These are phyloP conservation scores for Chlamydomonas applanata DNA, from an alignment of 139 green algal genomes.

Conservation along the genomic window DNA sequence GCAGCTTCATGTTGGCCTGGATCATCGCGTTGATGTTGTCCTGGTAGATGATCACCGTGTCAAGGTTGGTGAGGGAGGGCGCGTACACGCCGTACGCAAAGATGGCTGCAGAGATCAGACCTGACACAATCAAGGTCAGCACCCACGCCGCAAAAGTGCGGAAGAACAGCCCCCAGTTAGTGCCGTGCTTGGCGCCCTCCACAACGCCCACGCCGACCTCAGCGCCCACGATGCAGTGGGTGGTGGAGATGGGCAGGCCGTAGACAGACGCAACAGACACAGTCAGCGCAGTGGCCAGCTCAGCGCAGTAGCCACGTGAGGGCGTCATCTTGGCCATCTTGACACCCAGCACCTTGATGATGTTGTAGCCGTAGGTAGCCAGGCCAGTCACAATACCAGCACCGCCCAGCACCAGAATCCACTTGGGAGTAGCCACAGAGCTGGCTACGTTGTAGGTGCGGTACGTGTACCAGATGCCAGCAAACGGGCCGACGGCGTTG, in stretches of 20 bases:
- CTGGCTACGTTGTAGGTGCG: constrained; percentile 35
- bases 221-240: constrained; percentile 44
- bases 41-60: constrained; percentile 1
- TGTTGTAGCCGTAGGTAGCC: constrained; percentile 61
- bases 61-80: constrained; percentile 7
- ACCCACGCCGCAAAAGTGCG: constrained; percentile 29
- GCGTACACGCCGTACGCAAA: constrained; percentile 13
- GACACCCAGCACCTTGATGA: constrained; percentile 28
- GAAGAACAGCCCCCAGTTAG: constrained; percentile 19
- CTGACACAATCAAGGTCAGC: constrained; percentile 19
- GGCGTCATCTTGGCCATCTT: constrained; percentile 25
- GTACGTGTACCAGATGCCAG: constrained; percentile 60
- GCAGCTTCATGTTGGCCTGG: no score
- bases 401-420: constrained; percentile 75
- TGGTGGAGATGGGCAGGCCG: constrained; percentile 55
- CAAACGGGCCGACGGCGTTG: constrained; percentile 76
- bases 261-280: constrained; percentile 47
- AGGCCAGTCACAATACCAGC: constrained; percentile 82
- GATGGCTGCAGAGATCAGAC: constrained; percentile 13
- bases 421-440: constrained; percentile 20
- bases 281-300: constrained; percentile 53
- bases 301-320: constrained; percentile 41
- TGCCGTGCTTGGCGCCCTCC: constrained; percentile 16
- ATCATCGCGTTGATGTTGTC: not conserved
- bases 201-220: constrained; percentile 26